phyloP scores from a whole-genome alignment of 306 rosid species.

The Canavalia gladiata region DNA sequence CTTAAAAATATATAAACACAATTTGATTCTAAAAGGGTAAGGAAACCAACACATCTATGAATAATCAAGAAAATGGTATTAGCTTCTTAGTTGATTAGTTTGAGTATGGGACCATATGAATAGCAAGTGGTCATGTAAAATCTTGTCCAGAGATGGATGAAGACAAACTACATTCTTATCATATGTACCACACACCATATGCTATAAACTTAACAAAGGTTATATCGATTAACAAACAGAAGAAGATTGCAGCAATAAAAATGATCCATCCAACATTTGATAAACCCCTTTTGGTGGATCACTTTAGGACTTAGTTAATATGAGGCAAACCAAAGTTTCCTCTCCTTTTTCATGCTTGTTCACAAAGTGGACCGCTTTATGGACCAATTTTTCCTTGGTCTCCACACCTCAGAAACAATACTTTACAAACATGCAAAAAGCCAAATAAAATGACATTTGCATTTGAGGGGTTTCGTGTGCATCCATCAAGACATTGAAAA shows the following conservation, averaged over 20 bases:
- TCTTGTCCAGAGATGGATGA: background rate
- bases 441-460: background rate
- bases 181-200: too few species aligned
- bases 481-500: conserved; percentile 25
- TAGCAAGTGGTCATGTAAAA: background rate
- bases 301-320: background rate
- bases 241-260: background rate
- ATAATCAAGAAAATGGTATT: too few species aligned
- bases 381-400: conserved; percentile 28
- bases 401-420: conserved; percentile 2
- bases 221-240: background rate
- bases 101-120: background rate
- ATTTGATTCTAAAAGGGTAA: too few species aligned
- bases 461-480: background rate
- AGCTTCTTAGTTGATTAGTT: background rate
- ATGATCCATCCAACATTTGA: background rate
- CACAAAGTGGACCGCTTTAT: conserved; percentile 6
- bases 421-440: conserved; percentile 10
- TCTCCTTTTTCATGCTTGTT: background rate
- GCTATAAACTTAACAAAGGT: background rate
- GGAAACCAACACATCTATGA: too few species aligned
- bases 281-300: conserved; percentile 14
- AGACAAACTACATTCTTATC: background rate
- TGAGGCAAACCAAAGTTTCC: background rate
- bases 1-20: too few species aligned